Conservation (phyloP, 2,329 filamentous ascomycete species). For the Tolypocladium ovalisporum region DNA sequence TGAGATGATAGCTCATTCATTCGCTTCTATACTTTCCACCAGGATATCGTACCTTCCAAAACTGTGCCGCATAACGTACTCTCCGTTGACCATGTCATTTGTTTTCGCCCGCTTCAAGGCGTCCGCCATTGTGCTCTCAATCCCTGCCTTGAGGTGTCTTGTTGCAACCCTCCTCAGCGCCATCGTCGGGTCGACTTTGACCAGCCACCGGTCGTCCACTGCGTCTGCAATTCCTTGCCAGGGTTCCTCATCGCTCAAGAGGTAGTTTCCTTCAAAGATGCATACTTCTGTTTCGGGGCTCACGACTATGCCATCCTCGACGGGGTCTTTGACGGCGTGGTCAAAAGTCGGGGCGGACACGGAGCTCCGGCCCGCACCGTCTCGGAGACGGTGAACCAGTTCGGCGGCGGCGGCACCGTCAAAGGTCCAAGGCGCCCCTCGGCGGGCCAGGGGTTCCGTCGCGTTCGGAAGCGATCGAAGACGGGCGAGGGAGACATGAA, state of each 20-base stretch:
- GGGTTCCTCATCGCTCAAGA: slow-evolving; percentile 16
- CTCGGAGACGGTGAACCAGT: slow-evolving; percentile 9
- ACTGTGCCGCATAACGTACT: slow-evolving; percentile 48
- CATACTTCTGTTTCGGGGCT: slow-evolving; percentile 45
- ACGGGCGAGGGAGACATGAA: slow-evolving; percentile 14
- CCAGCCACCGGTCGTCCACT: slow-evolving; percentile 29
- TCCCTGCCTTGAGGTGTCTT: slow-evolving; percentile 27
- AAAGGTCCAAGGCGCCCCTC: slow-evolving; percentile 23
- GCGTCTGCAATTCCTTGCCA: slow-evolving; percentile 21
- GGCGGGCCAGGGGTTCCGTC: slow-evolving; percentile 16
- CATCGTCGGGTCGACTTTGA: slow-evolving; percentile 23
- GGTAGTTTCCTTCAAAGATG: slow-evolving; percentile 61
- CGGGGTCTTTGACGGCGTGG: slow-evolving; percentile 64
- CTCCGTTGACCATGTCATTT: slow-evolving; percentile 77
- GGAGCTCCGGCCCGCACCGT: slow-evolving; percentile 6
- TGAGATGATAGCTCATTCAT: neutral
- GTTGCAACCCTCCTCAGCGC: slow-evolving; percentile 25
- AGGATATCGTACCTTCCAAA: slow-evolving; percentile 13
- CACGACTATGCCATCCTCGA: slow-evolving; percentile 52
- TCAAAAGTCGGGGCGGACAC: slow-evolving; percentile 58
- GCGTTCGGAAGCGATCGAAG: slow-evolving; percentile 17
- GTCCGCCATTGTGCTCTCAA: slow-evolving; percentile 45
- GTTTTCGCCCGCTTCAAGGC: slow-evolving; percentile 59
- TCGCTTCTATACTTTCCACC: slow-evolving; percentile 14
- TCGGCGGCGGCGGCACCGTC: slow-evolving; percentile 12